Evolutionary conservation across 371 early-diverging fungal species (phyloP), one percentile per base, ranked within the genome.

Genomic region (Actinomucor elegans): DNA sequence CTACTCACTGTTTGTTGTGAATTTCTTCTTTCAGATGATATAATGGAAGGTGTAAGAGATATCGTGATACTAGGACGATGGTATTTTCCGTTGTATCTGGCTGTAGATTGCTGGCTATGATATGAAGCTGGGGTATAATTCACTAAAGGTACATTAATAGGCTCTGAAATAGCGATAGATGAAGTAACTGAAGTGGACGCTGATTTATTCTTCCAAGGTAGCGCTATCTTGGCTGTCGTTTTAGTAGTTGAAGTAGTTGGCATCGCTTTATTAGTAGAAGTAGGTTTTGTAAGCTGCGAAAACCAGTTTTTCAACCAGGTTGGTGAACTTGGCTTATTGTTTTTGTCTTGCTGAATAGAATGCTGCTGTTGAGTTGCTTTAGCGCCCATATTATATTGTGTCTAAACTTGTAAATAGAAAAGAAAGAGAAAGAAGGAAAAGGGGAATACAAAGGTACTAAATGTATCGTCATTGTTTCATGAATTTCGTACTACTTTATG

Each of bases 1-100:
- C 63, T 59, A 20, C 42, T 44, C 3, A 52, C 56, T 31, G 67
- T 73, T 48, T 69, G 67, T 38, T 69, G 69, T 32, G 69, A 69
- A 21, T 60, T 59, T 24, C 68, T 46, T 41, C 68, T 55, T 24
- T 63, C 66, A 6, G 59, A 63, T 20, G 49, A 41, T n/a, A 36
- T 45, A 12, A 18, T 26, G 5, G 40, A 35, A 14, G 35, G 28
- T 20, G 38, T 37, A 14, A 29, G 27, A 20, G 48, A 56, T 2
- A 56, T 55, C 1, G 56, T 61, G 4, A 61, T 61, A 31, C 56
- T 61, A 14, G 64, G 54, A 17, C 57, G 44, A 27, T 37, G 37
- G 20, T 50, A 28, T n/a, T 27, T 15, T 14, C n/a, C 8, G 5
- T 11, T 31, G 5, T 11, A 21, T 42, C 37, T 49, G 18, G 31